Evolutionary conservation across 805 yeast species (phyloP), one percentile per base, ranked within the genome.

Genomic region (Candida coquimbonensis): DNA sequence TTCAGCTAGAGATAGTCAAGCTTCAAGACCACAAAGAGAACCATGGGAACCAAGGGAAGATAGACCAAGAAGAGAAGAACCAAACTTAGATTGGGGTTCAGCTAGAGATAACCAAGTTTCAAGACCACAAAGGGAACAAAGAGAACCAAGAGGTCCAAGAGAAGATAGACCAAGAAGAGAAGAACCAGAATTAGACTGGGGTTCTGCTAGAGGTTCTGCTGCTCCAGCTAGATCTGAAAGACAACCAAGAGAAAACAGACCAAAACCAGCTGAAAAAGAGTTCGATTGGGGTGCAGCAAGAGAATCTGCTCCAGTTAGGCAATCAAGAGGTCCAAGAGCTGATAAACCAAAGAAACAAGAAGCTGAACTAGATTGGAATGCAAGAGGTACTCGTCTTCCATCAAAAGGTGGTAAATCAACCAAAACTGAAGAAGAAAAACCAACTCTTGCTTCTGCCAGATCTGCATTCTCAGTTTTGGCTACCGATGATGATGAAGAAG

Each of bases 261-360:
- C 63, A 53, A 68, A 71, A 63, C 69, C 69, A 50, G 77, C 72
- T 54, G 81, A 73, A 56, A 77, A 78, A 40, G 77, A 78, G 31
- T 65, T 80, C 44, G 87, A 83, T 63, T 81, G 87, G 82, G 67
- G 72, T 50, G 57, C 63, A 43, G 72, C 67, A 46, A 70, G 75
- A 68, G 53, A 52, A 14, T 26, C 49, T 25, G 43, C 40, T 38
- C 39, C 40, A 42, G 36, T 11, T 24, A 27, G 21, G 16, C 36
- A 19, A 81, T 80, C 64, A 61, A 70, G 67, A 42, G 48, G 45
- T 37, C 51, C 48, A 19, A 51, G 53, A 47, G 46, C 41, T 44
- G 62, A 50, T 42, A 50, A 49, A 47, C 47, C 51, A 37, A 44
- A 49, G 31, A 38, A 45, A 41, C 50, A 62, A 12, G 74, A 70